Evolutionary conservation across 768 basidiomycete species (phyloP), one percentile per base, ranked within the genome.

Genomic region (Lentinula sp.): DNA sequence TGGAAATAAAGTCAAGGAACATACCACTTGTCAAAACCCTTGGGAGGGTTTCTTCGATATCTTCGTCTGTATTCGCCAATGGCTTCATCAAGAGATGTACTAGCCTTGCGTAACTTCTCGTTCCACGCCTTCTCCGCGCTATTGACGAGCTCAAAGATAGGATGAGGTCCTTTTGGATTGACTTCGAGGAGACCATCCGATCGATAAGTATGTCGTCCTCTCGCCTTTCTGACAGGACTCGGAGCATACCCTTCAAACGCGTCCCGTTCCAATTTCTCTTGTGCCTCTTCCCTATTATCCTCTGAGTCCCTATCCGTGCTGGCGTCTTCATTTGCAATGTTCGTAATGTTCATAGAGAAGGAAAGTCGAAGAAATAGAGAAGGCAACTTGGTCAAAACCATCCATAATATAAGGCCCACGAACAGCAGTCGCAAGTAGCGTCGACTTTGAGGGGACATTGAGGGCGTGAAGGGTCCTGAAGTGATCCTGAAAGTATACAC

Each of bases 11-110:
- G 50, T n/a, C 32, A 48, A 28, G 35, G 43, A 33, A 62, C 70
- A 42, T 55, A 82, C 82, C 82, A 84, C 42, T 72, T 66, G 60
- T 80, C 77, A 60, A 81, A 81, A 2, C 80, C 80, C 39, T 67
- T 70, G 5, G 80, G 80, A 1, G 80, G 79, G 15, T 63, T 51
- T 43, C 76, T 66, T 33, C 69, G 67, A 62, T 77, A 77, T 45
- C 77, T 65, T 15, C 72, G 65, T 36, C 66, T 65, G 59, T 81
- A 81, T 58, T 80, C 78, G 4, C 62, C 60, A 3, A 77, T 73
- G 3, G 79, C 80, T 56, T 78, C 62, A 8, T 69, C 63, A 12
- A 79, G 63, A 6, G 76, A 74, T 55, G 63, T 69, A 59, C 78
- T 79, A 23, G 76, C 76, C 7, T 69, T 68, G 0, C 62, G 61